Conservation (phyloP, 768 basidiomycete species). For the Tulasnella sp. region DNA sequence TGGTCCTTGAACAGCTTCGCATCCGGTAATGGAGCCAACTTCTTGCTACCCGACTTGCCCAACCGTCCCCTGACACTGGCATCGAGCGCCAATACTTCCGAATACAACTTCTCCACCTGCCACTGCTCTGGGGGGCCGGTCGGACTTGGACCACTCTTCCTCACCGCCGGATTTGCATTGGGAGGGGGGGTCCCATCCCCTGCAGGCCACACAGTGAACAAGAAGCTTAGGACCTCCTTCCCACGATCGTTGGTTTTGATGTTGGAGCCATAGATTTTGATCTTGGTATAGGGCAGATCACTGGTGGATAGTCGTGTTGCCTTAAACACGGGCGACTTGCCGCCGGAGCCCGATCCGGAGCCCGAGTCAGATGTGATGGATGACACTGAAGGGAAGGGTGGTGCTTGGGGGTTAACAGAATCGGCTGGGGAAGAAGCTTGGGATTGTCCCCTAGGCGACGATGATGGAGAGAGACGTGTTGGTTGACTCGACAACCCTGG, state of each 20-base stretch:
- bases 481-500: background rate
- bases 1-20: conserved; percentile 94
- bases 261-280: conserved; percentile 67
- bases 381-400: background rate
- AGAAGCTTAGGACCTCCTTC: conserved; percentile 85
- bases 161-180: background rate
- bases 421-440: too few species aligned
- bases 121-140: conserved; percentile 21
- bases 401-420: background rate
- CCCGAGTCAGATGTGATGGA: background rate
- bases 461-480: background rate
- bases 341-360: background rate
- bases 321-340: conserved; percentile 5
- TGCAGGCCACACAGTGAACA: conserved; percentile 64
- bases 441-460: background rate
- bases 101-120: conserved; percentile 87
- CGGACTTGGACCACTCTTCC: background rate
- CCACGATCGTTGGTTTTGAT: conserved; percentile 84
- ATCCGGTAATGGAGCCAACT: conserved; percentile 74
- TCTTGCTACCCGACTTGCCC: conserved; percentile 61
- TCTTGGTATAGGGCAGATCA: conserved; percentile 63
- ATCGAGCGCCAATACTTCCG: conserved; percentile 84
- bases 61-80: conserved; percentile 47
- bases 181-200: conserved; percentile 45
- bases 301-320: conserved; percentile 21